These are phyloP conservation scores for Colletotrichum sp. DNA, from an alignment of 2,329 filamentous ascomycete genomes.

Conservation along the genomic window DNA sequence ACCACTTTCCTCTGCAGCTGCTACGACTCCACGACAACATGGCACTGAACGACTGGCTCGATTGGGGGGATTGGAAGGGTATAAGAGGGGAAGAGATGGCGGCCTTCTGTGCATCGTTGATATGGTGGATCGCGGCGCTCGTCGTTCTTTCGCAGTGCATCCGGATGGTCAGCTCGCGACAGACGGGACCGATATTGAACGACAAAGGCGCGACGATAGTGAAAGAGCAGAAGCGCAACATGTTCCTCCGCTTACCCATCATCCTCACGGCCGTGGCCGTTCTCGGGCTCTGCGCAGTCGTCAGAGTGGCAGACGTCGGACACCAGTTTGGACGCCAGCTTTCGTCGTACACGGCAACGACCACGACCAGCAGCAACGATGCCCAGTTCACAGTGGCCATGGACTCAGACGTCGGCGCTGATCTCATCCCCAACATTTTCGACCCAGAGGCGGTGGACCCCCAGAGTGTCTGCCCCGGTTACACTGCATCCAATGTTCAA, in stretches of 20 bases:
- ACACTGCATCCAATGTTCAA: conserved; percentile 66
- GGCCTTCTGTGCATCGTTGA: neutral
- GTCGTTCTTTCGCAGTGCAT: conserved; percentile 1
- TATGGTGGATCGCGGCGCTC: conserved; percentile 11
- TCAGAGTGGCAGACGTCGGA: neutral
- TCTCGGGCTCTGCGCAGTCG: conserved; percentile 7
- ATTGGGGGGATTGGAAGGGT: neutral
- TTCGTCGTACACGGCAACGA: neutral
- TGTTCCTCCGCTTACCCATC: neutral
- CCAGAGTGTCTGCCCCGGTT: conserved; percentile 66
- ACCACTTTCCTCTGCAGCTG: too few species aligned
- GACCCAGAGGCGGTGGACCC: conserved; percentile 12
- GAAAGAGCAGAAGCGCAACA: neutral
- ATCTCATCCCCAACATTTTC: conserved; percentile 10
- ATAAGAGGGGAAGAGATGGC: neutral
- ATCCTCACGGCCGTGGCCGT: neutral
- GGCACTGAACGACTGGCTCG: neutral
- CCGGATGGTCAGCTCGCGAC: neutral
- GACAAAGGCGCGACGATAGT: neutral
- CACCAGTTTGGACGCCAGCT: neutral
- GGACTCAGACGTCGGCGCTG: conserved; percentile 2
- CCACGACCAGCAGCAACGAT: neutral
- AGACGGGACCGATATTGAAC: neutral
- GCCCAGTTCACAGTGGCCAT: neutral
- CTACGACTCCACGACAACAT: neutral